These are phyloP conservation scores for Polysphondylium violaceum DNA, from an alignment of 78 protist genomes.

Conservation along the genomic window DNA sequence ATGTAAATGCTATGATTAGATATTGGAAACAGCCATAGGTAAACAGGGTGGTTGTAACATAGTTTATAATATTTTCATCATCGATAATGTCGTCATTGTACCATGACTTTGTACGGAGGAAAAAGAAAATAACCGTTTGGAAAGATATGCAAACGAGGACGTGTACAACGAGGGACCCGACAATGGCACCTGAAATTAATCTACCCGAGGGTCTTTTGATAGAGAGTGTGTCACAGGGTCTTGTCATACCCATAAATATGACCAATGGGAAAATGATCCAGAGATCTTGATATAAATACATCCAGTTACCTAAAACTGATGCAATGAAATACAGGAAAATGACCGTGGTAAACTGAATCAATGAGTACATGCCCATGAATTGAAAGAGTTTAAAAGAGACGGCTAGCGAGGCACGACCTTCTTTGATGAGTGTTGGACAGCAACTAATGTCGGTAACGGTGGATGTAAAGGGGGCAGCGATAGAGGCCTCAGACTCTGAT, in stretches of 20 bases:
- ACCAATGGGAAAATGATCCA: constrained; percentile 86
- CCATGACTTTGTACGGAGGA: constrained; percentile 41
- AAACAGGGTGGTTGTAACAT: constrained; percentile 24
- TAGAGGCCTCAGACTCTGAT: constrained; percentile 96
- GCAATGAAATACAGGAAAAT: constrained; percentile 74
- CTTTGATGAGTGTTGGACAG: constrained; percentile 67
- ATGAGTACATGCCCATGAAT: constrained; percentile 97
- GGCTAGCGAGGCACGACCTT: constrained; percentile 96
- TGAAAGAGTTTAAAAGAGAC: constrained; percentile 96
- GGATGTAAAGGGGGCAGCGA: constrained; percentile 99
- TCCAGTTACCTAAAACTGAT: constrained; percentile 80
- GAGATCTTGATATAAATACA: constrained; percentile 83
- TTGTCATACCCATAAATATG: constrained; percentile 84
- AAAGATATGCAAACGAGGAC: background rate
- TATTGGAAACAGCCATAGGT: constrained; percentile 65
- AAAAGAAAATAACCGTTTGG: constrained; percentile 12
- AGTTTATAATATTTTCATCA: constrained; percentile 8
- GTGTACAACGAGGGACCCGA: constrained; percentile 80
- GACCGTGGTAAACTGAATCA: constrained; percentile 91
- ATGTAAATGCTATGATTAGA: constrained; percentile 53
- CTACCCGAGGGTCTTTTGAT: constrained; percentile 75
- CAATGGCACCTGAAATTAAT: constrained; percentile 44
- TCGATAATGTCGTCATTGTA: background rate
- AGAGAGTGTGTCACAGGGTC: constrained; percentile 36
- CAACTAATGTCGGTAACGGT: constrained; percentile 74